Evolutionary conservation across 2,329 filamentous ascomycete genomes (phyloP), one percentile per base, ranked within the genome.

Genomic region (Nemania diffusa): DNA sequence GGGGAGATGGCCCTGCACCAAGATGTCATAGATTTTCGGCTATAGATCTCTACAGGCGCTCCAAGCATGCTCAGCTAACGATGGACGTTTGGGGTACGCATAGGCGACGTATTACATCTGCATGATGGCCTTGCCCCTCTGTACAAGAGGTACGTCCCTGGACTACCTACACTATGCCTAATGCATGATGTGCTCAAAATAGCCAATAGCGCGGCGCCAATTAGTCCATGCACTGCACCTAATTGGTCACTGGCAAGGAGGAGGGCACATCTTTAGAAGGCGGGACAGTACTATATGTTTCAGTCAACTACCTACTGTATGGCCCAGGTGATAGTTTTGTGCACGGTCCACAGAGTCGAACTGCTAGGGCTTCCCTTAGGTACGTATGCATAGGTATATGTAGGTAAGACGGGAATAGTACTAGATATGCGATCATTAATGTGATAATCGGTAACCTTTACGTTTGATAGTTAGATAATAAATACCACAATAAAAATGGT

Each of bases 101-200:
- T 56, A 42, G 56, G 63, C 66, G 50, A 65, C 66, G 66, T 69
- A 69, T 66, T 62, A 32, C 46, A 22, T 53, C 61, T 68, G 62
- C 66, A 65, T 65, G 58, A 59, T 64, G 51, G 56, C 61, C 60
- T 57, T 58, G 34, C 67, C 63, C 59, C 63, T 67, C 59, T 50
- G 56, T 60, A 48, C 46, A n/a, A n/a, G n/a, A n/a, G n/a, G n/a
- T n/a, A n/a, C n/a, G 40, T 37, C 59, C 58, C 59, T 64, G 44
- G 50, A 37, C 59, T 20, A 42, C 44, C 32, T 64, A 51, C 51
- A 8, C 11, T 32, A n/a, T n/a, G n/a, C n/a, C n/a, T n/a, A n/a
- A 50, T 67, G 64, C 57, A 64, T 64, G 46, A 63, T 63, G 58
- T 62, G 56, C 52, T 44, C 50, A 9, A 11, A n/a, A 17, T 52